Evolutionary conservation across 331 rosid species (phyloP), one percentile per base, ranked within the genome.

Genomic region (Stylosanthes scabra): DNA sequence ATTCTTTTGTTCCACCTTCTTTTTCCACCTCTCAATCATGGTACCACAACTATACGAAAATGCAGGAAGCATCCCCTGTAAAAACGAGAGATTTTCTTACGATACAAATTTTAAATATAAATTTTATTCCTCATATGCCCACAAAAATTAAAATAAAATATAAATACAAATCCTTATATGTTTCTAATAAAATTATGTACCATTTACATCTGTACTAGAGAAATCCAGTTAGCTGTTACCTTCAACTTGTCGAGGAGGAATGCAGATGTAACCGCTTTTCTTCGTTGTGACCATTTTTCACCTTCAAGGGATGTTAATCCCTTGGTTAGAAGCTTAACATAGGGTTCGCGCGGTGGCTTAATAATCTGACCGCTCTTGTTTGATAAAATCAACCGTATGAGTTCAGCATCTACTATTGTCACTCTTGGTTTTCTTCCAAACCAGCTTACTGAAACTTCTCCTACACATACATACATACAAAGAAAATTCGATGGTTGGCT

Each of bases 291-390:
- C 87, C 85, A 85, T 49, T 51, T 20, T 7, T 74, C 79, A 16
- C 87, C 87, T 20, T 77, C 89, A 57, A 85, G 74, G 70, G 85
- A 46, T 14, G 81, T 2, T 5, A 80, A 5, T 13, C 87, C 87
- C 29, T 11, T 4, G 46, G 70, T 79, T 7, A 83, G 72, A 74
- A 86, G 70, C 6, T 70, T 10, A 29, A 80, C 68, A 3, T 77
- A 68, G 31, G 89, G 87, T 70, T 70, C 80, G 4, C 9, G 9
- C 20, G 85, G 87, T 41, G 76, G 85, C 66, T 66, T 81, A 44
- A 25, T 62, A 49, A 86, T 46, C 8, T 74, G 74, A 49, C 79
- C 76, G 9, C 47, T 74, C 80, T 86, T 63, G 41, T 77, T 45
- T 42, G 40, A 16, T 20, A 83, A 66, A 55, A 83, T 77, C 42